Evolutionary conservation across 306 rosid species (phyloP).

Genomic region (Dryas octopetala): DNA sequence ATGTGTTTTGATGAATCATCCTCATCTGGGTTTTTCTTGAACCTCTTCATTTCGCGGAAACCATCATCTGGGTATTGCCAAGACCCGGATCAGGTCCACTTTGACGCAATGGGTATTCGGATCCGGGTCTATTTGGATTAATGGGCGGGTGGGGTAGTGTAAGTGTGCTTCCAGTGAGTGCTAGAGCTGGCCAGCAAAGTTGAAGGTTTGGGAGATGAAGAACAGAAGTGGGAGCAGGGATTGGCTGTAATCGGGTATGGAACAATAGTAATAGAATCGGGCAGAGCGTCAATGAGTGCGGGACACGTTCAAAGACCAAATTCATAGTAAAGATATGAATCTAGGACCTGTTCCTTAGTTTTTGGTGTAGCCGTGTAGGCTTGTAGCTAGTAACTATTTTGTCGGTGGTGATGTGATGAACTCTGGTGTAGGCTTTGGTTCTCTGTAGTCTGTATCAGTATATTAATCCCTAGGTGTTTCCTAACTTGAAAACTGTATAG

Average conservation of each 20-base stretch:
- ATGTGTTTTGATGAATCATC: constrained; percentile 21
- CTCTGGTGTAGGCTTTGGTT: too few relatives aligned
- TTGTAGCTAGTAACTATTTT: too few relatives aligned
- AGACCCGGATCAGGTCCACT: neutral
- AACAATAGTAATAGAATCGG: neutral
- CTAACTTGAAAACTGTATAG: too few relatives aligned
- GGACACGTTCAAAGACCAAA: neutral
- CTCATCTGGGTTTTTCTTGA: constrained; percentile 32
- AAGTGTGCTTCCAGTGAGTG: neutral
- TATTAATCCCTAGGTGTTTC: too few relatives aligned
- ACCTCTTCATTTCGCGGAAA: constrained; percentile 47
- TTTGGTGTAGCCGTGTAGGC: too few relatives aligned
- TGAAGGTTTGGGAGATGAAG: neutral
- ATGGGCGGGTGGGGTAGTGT: neutral
- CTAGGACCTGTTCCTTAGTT: too few relatives aligned
- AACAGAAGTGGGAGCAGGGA: neutral
- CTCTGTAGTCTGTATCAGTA: too few relatives aligned
- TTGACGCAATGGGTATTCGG: constrained; percentile 16
- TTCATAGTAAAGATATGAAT: too few relatives aligned
- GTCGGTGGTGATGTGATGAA: too few relatives aligned
- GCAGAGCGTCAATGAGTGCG: neutral
- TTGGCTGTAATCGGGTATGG: neutral
- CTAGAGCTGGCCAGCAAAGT: neutral
- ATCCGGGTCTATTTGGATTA: constrained; percentile 16
- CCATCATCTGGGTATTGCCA: constrained; percentile 40